Evolutionary conservation across 2,329 filamentous ascomycete species (phyloP).

Genomic region (Neonectria neomacrospora): DNA sequence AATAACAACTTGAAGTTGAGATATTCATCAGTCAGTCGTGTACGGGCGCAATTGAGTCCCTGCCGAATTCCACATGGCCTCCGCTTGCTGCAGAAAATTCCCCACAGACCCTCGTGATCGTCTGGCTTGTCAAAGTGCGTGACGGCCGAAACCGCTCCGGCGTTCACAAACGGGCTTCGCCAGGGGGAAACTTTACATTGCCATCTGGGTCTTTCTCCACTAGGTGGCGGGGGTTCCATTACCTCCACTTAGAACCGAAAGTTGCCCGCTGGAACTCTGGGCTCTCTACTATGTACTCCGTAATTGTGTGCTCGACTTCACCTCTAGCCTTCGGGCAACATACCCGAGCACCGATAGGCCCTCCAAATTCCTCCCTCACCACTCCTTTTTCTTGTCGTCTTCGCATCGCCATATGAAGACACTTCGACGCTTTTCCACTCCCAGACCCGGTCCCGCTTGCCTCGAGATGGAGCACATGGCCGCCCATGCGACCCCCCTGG

Average conservation of each 20-base stretch:
- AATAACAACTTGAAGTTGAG: neutral
- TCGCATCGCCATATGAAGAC: neutral
- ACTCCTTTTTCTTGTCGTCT: neutral
- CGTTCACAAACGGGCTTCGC: slow-evolving; percentile 2
- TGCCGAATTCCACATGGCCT: slow-evolving; percentile 16
- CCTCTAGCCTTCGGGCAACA: neutral
- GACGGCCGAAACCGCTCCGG: slow-evolving; percentile 15
- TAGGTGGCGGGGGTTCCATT: slow-evolving; percentile 1
- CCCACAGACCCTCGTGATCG: slow-evolving; percentile 22
- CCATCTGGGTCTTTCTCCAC: slow-evolving; percentile 10
- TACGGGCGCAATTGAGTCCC: slow-evolving; percentile 3
- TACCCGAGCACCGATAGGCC: neutral
- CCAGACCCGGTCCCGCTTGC: slow-evolving; percentile 14
- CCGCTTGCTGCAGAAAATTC: slow-evolving; percentile 14
- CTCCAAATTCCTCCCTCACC: neutral
- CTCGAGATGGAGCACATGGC: slow-evolving; percentile 14
- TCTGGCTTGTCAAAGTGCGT: slow-evolving; percentile 10
- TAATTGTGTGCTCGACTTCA: neutral
- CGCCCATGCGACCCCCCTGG: slow-evolving; percentile 41
- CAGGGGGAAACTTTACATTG: slow-evolving; percentile 2
- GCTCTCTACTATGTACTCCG: neutral
- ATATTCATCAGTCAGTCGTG: neutral
- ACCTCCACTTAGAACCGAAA: neutral
- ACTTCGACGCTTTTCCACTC: slow-evolving; percentile 10
- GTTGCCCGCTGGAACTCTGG: slow-evolving; percentile 11